phyloP scores from a whole-genome alignment of 768 basidiomycete genomes.

The Tulasnella calospora region DNA sequence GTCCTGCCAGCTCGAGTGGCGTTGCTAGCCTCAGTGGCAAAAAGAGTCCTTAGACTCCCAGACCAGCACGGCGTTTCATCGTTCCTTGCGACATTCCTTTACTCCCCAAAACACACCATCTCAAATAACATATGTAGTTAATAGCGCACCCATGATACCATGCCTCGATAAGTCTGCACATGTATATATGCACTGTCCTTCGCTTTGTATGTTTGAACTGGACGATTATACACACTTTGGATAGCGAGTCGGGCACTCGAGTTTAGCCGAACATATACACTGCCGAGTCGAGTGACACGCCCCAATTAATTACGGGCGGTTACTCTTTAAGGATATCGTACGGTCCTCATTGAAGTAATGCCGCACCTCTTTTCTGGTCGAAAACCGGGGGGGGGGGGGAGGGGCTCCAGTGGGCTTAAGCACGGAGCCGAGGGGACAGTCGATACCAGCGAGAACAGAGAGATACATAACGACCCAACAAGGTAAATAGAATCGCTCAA shows the following conservation, averaged over 20 bases:
- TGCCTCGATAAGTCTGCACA: background rate
- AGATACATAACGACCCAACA: background rate
- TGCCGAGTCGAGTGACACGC: no score
- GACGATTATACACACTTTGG: background rate
- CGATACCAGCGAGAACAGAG: background rate
- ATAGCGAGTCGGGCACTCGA: no score
- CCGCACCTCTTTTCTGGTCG: no score
- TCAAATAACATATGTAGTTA: background rate
- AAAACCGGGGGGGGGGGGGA: no score
- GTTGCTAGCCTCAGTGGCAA: background rate
- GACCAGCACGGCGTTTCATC: background rate
- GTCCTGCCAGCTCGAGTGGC: slow-evolving; percentile 3
- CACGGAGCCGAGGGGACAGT: no score
- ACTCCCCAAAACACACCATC: background rate
- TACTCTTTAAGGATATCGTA: no score
- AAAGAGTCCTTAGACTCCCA: background rate
- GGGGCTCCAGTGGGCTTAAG: no score
- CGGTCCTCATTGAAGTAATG: no score
- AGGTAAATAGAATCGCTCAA: background rate
- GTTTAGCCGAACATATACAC: no score
- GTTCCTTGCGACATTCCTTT: background rate
- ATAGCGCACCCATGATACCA: background rate
- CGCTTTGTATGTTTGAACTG: background rate
- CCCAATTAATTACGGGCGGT: no score
- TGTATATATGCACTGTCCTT: background rate